Conservation (phyloP, 352 stramenopile species). For the Pythium dissimile region DNA sequence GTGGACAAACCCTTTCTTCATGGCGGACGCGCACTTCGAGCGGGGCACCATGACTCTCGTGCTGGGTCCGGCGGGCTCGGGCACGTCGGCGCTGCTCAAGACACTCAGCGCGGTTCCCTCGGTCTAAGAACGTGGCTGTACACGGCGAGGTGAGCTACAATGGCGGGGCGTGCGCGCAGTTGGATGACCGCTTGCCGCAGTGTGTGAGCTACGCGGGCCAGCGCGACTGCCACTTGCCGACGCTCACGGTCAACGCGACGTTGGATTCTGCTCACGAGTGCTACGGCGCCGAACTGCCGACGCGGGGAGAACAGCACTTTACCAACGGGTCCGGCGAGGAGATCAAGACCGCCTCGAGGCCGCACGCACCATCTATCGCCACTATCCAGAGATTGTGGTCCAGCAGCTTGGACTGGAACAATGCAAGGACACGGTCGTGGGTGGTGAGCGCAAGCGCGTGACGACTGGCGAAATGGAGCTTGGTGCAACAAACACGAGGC, state of each 20-base stretch:
- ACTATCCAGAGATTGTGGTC: constrained; percentile 45
- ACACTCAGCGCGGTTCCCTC: constrained; percentile 41
- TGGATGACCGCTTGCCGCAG: constrained; percentile 36
- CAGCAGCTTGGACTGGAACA: constrained; percentile 30
- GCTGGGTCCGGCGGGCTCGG: constrained; percentile 44
- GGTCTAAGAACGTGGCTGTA: constrained; percentile 35
- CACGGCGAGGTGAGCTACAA: constrained; percentile 46
- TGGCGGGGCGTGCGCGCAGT: constrained; percentile 20
- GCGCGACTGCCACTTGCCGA: constrained; percentile 41
- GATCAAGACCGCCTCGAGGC: constrained; percentile 37
- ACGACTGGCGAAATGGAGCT: constrained; percentile 81
- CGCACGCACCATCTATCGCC: constrained; percentile 27
- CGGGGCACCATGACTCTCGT: constrained; percentile 49
- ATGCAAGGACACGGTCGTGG: constrained; percentile 56
- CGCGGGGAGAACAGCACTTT: constrained; percentile 27
- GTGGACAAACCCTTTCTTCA: constrained; percentile 28
- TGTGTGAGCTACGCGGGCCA: constrained; percentile 48
- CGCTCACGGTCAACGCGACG: constrained; percentile 42
- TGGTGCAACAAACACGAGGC: constrained; percentile 49
- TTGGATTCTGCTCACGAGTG: constrained; percentile 50
- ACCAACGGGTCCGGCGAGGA: constrained; percentile 34
- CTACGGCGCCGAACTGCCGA: constrained; percentile 33
- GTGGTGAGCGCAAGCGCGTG: constrained; percentile 61
- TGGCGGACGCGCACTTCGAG: constrained; percentile 36
- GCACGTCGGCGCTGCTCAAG: constrained; percentile 56